Evolutionary conservation across 192 early-diverging fungal species (phyloP).

Genomic region (Coemansia sp.): DNA sequence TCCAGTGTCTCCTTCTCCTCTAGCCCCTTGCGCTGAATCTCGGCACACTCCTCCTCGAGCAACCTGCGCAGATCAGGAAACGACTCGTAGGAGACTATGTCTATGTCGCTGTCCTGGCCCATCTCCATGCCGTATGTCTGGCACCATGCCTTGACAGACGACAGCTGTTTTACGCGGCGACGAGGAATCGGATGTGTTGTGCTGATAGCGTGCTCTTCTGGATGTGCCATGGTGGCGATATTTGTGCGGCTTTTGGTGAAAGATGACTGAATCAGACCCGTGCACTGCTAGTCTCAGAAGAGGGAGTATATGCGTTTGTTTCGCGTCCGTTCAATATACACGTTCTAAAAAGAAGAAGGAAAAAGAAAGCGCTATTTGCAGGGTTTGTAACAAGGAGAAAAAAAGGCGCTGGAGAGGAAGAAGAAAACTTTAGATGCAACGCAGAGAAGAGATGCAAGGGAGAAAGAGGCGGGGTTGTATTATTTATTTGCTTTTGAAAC

Average conservation of each 20-base stretch:
- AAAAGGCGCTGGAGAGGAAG: background rate
- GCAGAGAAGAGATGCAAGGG: too few relatives aligned
- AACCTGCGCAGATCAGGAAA: slow-evolving; percentile 51
- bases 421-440: background rate
- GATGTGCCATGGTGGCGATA: slow-evolving; percentile 3
- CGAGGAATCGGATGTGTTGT: slow-evolving; percentile 17
- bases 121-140: slow-evolving; percentile 42
- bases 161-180: slow-evolving; percentile 46
- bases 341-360: background rate
- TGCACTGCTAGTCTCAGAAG: background rate
- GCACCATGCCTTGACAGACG: slow-evolving; percentile 47
- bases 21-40: slow-evolving; percentile 49
- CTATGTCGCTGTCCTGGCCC: slow-evolving; percentile 27
- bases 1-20: slow-evolving; percentile 34
- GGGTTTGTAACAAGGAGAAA: background rate
- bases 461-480: too few relatives aligned
- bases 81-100: slow-evolving; percentile 44
- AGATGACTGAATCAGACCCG: background rate
- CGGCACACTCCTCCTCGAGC: slow-evolving; percentile 49
- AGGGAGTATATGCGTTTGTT: background rate
- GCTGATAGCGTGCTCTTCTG: slow-evolving; percentile 7
- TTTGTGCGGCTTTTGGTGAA: background rate
- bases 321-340: too few relatives aligned
- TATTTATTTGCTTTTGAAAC: too few relatives aligned
- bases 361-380: background rate